Base-by-base conservation (phyloP, 192 early-diverging fungal species). In the Coemansia sp. region DNA sequence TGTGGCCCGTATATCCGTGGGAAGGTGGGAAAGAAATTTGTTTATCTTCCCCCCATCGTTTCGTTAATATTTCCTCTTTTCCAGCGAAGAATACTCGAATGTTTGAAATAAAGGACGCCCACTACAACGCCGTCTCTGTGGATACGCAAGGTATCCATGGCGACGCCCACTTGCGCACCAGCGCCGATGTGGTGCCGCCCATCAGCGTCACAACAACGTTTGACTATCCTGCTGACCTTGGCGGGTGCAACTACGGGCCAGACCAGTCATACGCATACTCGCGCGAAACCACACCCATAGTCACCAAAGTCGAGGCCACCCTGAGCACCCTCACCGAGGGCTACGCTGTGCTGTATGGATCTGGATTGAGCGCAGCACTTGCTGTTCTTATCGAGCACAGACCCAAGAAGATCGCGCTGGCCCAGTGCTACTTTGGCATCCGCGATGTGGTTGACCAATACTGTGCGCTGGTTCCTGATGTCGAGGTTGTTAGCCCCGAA, bases 121-220 rank as follows among this genome's bases (percentile, higher is more conserved):
- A 64, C 2, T 68, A 65, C 55, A 44, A 67, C 18, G 38, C 64
- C 16, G 62, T 24, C 12, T 55, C 43, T 2, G 53, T 72, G 33
- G 63, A 79, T 12, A 89, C 85, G 9, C 75, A 83, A 52, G 38
- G 84, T 9, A 48, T 89, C 46, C 88, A 89, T 62, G 84, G 84
- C 56, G 87, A 88, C 67, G 35, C 51, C 2, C 63, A 70, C 24
- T 45, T 82, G 33, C 73, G 60, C 20, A 72, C 48, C 30, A 76
- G 81, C 6, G 18, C 78, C 39, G 89, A 91, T 67, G 66, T 91
- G 1, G 69, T 76, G 7, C 68, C 87, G 6, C 72, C 86, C 3
- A 74, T 91, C 8, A 74, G 75, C 69, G 86, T 89, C 18, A 75
- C 87, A 4, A 86, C 89, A 10, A 90, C 85, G 20, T 90, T 71